Evolutionary conservation across 2,329 filamentous ascomycete species (phyloP).

Genomic region (Colletotrichum horii): DNA sequence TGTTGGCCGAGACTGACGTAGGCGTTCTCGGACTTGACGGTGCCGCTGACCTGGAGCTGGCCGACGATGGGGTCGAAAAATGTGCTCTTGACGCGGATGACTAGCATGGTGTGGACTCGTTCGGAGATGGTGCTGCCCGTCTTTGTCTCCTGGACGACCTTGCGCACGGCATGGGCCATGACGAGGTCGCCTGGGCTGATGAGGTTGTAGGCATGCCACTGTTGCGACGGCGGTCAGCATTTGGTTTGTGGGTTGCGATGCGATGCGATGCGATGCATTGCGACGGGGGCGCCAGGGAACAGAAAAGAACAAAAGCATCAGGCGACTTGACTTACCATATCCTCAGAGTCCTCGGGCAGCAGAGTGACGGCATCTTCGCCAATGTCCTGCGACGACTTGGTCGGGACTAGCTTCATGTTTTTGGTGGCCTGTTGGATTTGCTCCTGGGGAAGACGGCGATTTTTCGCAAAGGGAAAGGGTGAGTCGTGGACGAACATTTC

Average conservation of each 20-base stretch:
- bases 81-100: conserved; percentile 60
- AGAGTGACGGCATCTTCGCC: conserved; percentile 47
- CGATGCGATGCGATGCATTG: not conserved
- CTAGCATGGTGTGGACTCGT: conserved; percentile 63
- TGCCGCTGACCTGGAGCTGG: conserved; percentile 61
- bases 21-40: conserved; percentile 57
- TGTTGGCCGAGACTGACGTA: conserved; percentile 59
- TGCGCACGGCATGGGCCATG: conserved; percentile 60
- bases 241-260: not conserved
- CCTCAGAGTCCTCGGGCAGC: conserved; percentile 49
- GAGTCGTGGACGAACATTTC: not conserved
- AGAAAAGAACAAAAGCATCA: not conserved
- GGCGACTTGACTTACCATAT: conserved; percentile 43
- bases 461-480: not conserved
- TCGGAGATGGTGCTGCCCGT: conserved; percentile 52
- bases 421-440: not conserved
- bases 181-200: conserved; percentile 59
- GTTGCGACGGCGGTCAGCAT: not conserved
- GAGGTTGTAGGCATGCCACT: conserved; percentile 68
- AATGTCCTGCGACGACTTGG: conserved; percentile 40
- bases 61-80: conserved; percentile 63
- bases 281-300: not conserved
- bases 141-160: conserved; percentile 54
- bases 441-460: not conserved
- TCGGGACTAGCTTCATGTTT: conserved; percentile 45